Evolutionary conservation across 169 alveolate genomes (phyloP).

Genomic region (Cryptosporidium ubiquitum): DNA sequence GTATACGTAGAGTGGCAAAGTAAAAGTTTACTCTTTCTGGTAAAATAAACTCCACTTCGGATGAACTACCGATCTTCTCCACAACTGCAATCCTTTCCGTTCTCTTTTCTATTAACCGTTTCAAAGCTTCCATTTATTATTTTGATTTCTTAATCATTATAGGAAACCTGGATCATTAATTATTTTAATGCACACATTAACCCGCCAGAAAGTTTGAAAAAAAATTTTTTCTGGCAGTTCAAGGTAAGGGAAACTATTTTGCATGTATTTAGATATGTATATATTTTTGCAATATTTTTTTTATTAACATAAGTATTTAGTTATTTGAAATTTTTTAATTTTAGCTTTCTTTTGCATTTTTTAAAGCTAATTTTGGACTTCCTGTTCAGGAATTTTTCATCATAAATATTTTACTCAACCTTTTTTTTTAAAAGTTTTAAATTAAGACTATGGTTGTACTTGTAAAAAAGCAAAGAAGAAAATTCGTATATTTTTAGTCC

Average conservation of each 20-base stretch:
- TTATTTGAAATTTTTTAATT: too few species aligned
- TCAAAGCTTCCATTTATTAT: conserved; percentile 35
- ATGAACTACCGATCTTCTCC: neutral
- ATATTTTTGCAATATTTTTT: too few species aligned
- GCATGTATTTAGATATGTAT: too few species aligned
- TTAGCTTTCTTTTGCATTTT: neutral
- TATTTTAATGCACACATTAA: neutral
- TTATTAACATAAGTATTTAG: neutral
- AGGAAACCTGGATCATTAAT: neutral
- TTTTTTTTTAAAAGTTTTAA: too few species aligned
- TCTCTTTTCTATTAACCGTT: conserved; percentile 13
- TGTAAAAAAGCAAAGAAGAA: neutral
- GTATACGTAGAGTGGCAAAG: conserved; percentile 56
- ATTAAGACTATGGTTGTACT: neutral
- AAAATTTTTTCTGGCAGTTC: too few species aligned
- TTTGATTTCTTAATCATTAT: neutral
- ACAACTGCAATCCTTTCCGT: conserved; percentile 6
- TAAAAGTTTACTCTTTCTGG: conserved; percentile 63
- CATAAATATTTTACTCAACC: too few species aligned
- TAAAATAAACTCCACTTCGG: conserved; percentile 5
- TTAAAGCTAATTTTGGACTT: neutral
- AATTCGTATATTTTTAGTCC: neutral
- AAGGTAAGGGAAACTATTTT: too few species aligned
- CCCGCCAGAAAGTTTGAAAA: conserved; percentile 10
- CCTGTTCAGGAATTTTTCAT: neutral